A percentile compares a stretch with the other conserved stretches of the same genome.
phyloP scores from a whole-genome alignment of 1,139 yeast genomes.

The Casaregolazyma lundiana region DNA sequence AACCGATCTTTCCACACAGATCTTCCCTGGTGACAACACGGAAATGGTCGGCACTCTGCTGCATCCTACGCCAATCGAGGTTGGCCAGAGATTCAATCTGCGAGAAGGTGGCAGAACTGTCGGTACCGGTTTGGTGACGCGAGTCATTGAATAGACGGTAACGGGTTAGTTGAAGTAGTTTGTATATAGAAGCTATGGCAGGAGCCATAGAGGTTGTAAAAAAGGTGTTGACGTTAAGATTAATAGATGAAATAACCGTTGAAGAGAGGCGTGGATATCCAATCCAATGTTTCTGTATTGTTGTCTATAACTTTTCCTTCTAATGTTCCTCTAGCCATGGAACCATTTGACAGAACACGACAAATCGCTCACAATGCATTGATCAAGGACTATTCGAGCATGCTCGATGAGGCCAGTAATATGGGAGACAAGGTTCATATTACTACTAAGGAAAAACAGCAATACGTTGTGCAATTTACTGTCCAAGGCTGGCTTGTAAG shows the following conservation, averaged over 20 bases:
- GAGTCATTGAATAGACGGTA: conserved; percentile 73
- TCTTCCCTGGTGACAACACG: conserved; percentile 97
- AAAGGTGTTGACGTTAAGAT: not conserved
- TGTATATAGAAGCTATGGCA: not conserved
- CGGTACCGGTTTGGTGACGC: conserved; percentile 96
- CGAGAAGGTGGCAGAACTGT: conserved; percentile 99
- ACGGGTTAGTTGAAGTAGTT: too few species aligned
- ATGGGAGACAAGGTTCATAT: conserved; percentile 13
- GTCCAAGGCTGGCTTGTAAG: conserved; percentile 29
- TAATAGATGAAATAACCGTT: not conserved
- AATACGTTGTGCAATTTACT: conserved; percentile 19
- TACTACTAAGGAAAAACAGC: conserved; percentile 25
- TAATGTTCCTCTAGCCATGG: not conserved
- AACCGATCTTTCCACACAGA: conserved; percentile 80
- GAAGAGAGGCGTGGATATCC: not conserved
- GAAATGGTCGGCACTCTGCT: conserved; percentile 93
- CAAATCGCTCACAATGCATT: conserved; percentile 19
- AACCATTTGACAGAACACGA: conserved; percentile 13
- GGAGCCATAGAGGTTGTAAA: not conserved
- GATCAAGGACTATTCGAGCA: conserved; percentile 14
- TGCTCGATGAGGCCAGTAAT: conserved; percentile 12
- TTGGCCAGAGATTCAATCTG: conserved; percentile 96
- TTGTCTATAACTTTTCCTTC: not conserved
- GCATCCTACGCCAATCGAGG: conserved; percentile 91
- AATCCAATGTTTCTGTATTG: not conserved